Conservation (phyloP, 140 eudicot genomes). For the Oenanthe javanica region DNA sequence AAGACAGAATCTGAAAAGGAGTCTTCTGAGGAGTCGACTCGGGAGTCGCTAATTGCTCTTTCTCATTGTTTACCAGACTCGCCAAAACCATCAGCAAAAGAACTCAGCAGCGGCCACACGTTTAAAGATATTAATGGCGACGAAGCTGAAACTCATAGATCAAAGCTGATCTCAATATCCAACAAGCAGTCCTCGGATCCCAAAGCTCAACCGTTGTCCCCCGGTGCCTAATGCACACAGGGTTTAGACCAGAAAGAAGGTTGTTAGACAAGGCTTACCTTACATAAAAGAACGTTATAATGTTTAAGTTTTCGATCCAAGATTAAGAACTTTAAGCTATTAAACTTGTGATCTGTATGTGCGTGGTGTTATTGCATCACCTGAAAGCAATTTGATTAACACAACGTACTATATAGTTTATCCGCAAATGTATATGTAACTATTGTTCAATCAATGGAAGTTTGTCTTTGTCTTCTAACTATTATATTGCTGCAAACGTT, state of each 20-base stretch:
- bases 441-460: neutral
- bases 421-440: neutral
- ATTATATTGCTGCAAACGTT: neutral
- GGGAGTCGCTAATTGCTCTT: conserved; percentile 6
- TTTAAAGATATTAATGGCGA: neutral
- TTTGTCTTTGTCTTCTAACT: neutral
- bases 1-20: conserved; percentile 1
- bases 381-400: neutral
- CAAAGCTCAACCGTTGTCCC: neutral
- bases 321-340: neutral
- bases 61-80: conserved; percentile 8
- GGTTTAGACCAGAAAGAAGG: neutral
- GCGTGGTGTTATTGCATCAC: neutral
- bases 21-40: conserved; percentile 7
- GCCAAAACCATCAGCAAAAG: conserved; percentile 2
- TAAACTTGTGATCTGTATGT: neutral
- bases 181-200: neutral
- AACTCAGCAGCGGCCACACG: neutral
- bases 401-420: neutral
- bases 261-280: neutral
- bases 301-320: neutral
- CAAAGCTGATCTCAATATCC: conserved; percentile 6
- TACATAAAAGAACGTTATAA: neutral
- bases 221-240: neutral
- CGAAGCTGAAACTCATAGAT: neutral